phyloP scores from a whole-genome alignment of 2,329 filamentous ascomycete species.

The Huntiella moniliformis region DNA sequence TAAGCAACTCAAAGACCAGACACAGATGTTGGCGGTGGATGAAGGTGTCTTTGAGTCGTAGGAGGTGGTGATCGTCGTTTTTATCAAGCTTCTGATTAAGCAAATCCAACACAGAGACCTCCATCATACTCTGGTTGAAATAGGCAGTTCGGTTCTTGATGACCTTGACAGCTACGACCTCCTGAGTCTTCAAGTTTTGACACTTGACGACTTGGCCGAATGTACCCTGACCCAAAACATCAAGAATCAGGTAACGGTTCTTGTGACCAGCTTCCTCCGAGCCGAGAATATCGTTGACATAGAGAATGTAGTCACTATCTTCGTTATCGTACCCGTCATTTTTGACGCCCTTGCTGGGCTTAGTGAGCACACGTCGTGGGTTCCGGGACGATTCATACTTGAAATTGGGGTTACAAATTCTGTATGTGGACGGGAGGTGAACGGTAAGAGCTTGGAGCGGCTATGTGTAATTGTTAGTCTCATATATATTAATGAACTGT shows the following conservation, averaged over 20 bases:
- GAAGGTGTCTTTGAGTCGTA: constrained; percentile 92
- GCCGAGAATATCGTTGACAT: constrained; percentile 94
- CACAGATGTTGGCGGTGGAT: constrained; percentile 96
- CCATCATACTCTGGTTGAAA: constrained; percentile 99
- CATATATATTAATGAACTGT: no score
- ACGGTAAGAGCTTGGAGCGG: constrained; percentile 88
- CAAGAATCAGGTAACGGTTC: constrained; percentile 90
- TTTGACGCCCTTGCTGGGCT: constrained; percentile 95
- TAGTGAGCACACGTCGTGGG: constrained; percentile 84
- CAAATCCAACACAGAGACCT: constrained; percentile 90
- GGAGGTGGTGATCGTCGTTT: constrained; percentile 91
- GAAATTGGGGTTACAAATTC: constrained; percentile 94
- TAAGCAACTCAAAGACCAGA: constrained; percentile 86
- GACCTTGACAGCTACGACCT: constrained; percentile 96
- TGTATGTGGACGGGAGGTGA: constrained; percentile 84
- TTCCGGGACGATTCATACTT: constrained; percentile 98
- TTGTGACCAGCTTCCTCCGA: constrained; percentile 98
- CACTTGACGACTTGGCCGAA: constrained; percentile 99
- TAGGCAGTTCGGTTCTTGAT: constrained; percentile 98
- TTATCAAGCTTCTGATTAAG: constrained; percentile 98
- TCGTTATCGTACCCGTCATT: constrained; percentile 99
- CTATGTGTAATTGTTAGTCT: constrained; percentile 25
- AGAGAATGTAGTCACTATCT: constrained; percentile 97
- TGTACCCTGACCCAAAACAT: constrained; percentile 90
- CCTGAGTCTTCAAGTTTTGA: constrained; percentile 93